Conservation (phyloP, 108 stramenopile genomes). For the Pseudonitzschia multistriata region DNA sequence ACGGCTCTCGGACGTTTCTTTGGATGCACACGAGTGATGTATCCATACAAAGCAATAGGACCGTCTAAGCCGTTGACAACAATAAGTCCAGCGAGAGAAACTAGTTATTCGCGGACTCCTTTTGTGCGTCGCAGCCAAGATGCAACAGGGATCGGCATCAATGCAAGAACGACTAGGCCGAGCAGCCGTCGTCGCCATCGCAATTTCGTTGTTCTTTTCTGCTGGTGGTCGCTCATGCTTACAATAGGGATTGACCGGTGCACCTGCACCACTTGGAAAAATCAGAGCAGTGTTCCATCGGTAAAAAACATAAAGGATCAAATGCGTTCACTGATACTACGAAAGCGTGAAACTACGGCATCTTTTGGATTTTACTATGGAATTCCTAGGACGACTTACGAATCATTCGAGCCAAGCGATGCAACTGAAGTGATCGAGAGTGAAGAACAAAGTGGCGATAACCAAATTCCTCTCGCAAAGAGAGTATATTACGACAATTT, state of each 20-base stretch:
- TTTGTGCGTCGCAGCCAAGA: too few relatives aligned
- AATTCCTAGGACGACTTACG: not conserved
- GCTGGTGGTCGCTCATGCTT: not conserved
- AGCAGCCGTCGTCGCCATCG: not conserved
- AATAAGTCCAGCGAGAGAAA: too few relatives aligned
- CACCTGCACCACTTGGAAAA: not conserved
- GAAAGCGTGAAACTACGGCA: not conserved
- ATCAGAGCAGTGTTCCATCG: not conserved
- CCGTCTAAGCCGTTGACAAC: too few relatives aligned
- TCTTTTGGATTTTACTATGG: slow-evolving; percentile 4
- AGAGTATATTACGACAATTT: slow-evolving; percentile 19
- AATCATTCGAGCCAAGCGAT: not conserved
- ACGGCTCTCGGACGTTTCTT: too few relatives aligned
- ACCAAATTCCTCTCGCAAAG: not conserved
- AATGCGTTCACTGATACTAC: not conserved
- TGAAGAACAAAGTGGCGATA: not conserved
- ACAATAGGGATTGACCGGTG: not conserved
- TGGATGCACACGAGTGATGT: too few relatives aligned
- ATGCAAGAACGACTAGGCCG: too few relatives aligned
- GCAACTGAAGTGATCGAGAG: not conserved
- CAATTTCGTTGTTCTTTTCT: not conserved
- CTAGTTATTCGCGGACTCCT: too few relatives aligned
- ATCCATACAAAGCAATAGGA: too few relatives aligned
- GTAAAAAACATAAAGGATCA: not conserved
- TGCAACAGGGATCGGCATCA: too few relatives aligned